Evolutionary conservation across 2,329 filamentous ascomycete genomes (phyloP).

Genomic region (Curvularia spicifera): DNA sequence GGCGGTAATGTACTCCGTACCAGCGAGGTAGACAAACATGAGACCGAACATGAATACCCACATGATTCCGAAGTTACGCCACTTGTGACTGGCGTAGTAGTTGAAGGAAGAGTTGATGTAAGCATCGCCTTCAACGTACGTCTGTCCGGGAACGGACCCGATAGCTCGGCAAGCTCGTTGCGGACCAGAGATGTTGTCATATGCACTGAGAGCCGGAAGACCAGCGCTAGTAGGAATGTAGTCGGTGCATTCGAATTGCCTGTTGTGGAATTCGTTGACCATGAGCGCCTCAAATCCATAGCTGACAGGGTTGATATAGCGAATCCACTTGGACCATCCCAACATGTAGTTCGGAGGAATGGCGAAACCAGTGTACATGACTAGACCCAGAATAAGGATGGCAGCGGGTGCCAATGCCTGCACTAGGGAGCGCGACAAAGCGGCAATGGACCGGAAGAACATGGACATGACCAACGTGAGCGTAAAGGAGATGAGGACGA

Average conservation of each 20-base stretch:
- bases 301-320: conserved; percentile 78
- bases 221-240: conserved; percentile 52
- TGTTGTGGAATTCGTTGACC: conserved; percentile 79
- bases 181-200: conserved; percentile 42
- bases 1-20: conserved; percentile 55
- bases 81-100: conserved; percentile 51
- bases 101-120: conserved; percentile 46
- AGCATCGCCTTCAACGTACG: conserved; percentile 49
- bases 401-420: conserved; percentile 64
- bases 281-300: conserved; percentile 83
- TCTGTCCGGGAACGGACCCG: conserved; percentile 50
- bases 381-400: conserved; percentile 67
- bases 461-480: conserved; percentile 82
- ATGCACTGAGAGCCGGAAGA: conserved; percentile 27
- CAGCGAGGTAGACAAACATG: conserved; percentile 52
- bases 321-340: conserved; percentile 82
- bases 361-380: conserved; percentile 72
- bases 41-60: conserved; percentile 54
- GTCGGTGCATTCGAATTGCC: conserved; percentile 61
- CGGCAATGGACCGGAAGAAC: conserved; percentile 83
- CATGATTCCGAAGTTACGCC: conserved; percentile 57
- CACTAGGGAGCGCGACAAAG: conserved; percentile 70
- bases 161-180: conserved; percentile 51
- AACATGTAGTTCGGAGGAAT: conserved; percentile 69
- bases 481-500: conserved; percentile 75